Conservation (phyloP, 108 stramenopile genomes). For the Halocafeteria seosinensis region DNA sequence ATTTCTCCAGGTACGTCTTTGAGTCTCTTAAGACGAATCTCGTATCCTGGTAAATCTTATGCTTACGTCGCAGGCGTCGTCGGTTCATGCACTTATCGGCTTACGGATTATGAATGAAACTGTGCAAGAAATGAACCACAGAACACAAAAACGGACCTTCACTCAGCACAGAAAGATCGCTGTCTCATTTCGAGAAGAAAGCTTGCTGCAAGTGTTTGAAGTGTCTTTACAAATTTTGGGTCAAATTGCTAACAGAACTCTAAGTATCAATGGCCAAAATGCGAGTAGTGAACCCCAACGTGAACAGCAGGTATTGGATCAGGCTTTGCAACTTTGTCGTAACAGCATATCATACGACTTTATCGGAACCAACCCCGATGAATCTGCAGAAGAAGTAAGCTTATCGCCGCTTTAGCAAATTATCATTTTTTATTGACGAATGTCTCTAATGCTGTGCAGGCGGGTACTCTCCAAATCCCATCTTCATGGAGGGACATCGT, state of each 20-base stretch:
- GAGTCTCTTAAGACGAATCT: not conserved
- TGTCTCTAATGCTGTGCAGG: no score
- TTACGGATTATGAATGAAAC: conserved; percentile 78
- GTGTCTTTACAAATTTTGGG: not conserved
- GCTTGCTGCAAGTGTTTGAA: conserved; percentile 65
- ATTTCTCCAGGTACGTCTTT: conserved; percentile 76
- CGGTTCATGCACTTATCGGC: conserved; percentile 30
- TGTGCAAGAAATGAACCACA: conserved; percentile 86
- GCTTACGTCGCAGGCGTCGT: not conserved
- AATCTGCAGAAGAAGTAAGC: conserved; percentile 86
- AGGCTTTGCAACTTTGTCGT: conserved; percentile 56
- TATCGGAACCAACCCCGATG: conserved; percentile 92
- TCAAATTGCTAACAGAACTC: not conserved
- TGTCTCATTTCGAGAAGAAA: conserved; percentile 80
- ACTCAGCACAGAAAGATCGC: conserved; percentile 89
- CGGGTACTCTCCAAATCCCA: conserved; percentile 91
- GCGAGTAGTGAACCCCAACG: conserved; percentile 25
- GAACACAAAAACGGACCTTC: conserved; percentile 67
- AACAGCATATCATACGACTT: conserved; percentile 87
- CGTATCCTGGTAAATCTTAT: not conserved
- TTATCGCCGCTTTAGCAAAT: no score
- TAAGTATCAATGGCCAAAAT: not conserved
- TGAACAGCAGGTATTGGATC: conserved; percentile 70
- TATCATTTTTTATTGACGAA: no score
- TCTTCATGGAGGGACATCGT: conserved; percentile 68